Base-by-base conservation (phyloP, 106 monocot species). In the Dendrobium officinale region DNA sequence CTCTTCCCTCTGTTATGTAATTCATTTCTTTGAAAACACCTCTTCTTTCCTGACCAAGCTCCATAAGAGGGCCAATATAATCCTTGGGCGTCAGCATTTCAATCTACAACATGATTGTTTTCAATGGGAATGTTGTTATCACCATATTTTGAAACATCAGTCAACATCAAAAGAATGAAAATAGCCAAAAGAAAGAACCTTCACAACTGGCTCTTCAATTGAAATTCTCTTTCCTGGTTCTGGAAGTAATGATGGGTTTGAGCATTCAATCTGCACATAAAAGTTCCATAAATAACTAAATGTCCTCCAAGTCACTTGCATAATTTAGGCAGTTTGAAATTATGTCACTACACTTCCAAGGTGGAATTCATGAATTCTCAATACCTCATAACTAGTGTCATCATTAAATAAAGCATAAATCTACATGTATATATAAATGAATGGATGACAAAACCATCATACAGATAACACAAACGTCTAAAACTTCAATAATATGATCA, bases 1-100 rank as follows among this genome's bases (percentile, higher is more conserved):
- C 91, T 84, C 97, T 92, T 59, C 80, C 91, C 85, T 92, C 90
- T 56, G 92, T 91, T 42, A 98, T 92, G 81, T 86, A 98, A 72
- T 88, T 94, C 92, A 98, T 98, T 84, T 98, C 91, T 83, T 91
- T 94, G 73, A 98, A 98, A 29, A 80, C 83, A 31, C 97, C 97
- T 91, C 97, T 94, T 88, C 97, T 79, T 40, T 98, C 97, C 89
- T 98, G 97, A 83, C 80, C 97, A 81, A 98, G 97, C 81, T 98
- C 97, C 97, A 95, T 98, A 75, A 94, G 87, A 72, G 97, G 56
- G 58, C 97, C 94, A 79, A 98, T 95, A 67, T 91, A 98, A 56
- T 98, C 94, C 76, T 94, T 97, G 79, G 96, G 96, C 42, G 96
- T 90, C 18, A 97, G 88, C 93, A 97, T 82, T 83, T 96, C 96